Conservation (phyloP, 2,329 filamentous ascomycete species). For the Botrytis elliptica region DNA sequence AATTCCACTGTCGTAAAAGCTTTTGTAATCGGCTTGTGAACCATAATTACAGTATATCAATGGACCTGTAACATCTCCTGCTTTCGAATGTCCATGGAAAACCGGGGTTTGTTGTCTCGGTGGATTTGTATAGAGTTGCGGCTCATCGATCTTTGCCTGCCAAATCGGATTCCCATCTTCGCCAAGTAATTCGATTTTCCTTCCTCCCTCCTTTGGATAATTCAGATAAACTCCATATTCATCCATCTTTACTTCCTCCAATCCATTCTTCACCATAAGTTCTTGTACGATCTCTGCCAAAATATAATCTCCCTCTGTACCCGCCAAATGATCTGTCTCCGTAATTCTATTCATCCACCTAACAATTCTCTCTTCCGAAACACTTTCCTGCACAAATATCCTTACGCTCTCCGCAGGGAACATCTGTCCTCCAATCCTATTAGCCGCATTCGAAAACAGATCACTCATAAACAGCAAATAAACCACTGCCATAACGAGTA, state of each 20-base stretch:
- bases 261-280: conserved; percentile 66
- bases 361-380: conserved; percentile 68
- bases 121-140: conserved; percentile 62
- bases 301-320: conserved; percentile 89
- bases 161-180: conserved; percentile 64
- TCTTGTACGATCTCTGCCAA: conserved; percentile 81
- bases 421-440: conserved; percentile 64
- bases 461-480: conserved; percentile 87
- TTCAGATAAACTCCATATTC: conserved; percentile 89
- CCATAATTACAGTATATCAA: conserved; percentile 93
- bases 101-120: conserved; percentile 67
- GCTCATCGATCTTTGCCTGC: conserved; percentile 83
- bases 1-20: conserved; percentile 68
- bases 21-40: conserved; percentile 76
- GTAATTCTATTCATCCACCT: conserved; percentile 76
- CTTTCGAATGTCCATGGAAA: conserved; percentile 87
- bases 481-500: conserved; percentile 72
- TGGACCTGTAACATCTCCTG: conserved; percentile 81
- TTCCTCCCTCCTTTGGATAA: conserved; percentile 75
- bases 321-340: conserved; percentile 83
- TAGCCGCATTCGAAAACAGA: conserved; percentile 66
- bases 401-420: conserved; percentile 84
- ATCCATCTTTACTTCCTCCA: conserved; percentile 75
- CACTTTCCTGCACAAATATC: conserved; percentile 67
- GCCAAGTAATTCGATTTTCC: conserved; percentile 77